Base-by-base conservation (phyloP, 2,329 filamentous ascomycete species). In the Curvularia sp. region DNA sequence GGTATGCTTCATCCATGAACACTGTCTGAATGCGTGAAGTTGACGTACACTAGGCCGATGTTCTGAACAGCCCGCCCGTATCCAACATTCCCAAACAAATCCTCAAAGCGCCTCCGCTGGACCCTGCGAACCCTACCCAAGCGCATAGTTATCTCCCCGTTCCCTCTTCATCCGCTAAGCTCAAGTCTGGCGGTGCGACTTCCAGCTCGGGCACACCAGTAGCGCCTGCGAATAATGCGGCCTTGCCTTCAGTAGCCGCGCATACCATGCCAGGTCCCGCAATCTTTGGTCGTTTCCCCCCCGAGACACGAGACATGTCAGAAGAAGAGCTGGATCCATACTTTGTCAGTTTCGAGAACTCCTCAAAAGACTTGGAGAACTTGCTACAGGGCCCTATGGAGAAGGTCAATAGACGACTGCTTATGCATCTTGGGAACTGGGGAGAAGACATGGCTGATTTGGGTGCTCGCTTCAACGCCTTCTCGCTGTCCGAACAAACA, bases 301-400 rank as follows among this genome's bases (percentile, higher is more conserved):
- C 92, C 0, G 88, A 92, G 25, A 85, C 88, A 2, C 86, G 89
- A 61, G 86, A 87, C 52, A 80, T 98, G 53, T 91, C 86, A 65
- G 96, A 99, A 75, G 88, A 93, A 69, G 94, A 98, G 52, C 83
- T 99, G 15, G 95, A 99, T 71, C 93, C 93, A 1, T 99, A 98
- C 77, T 99, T 99, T 78, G 89, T 94, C 58, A 90, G 92, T 36
- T 99, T 96, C 66, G 96, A 99, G 75, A 84, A 89, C 3, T 94
- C 93, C 1, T 97, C 93, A 9, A 93, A 95, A 73, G 94, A 98
- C 65, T 83, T 98, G 1, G 96, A 99, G 76, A 82, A 89, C 15
- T 84, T 98, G 4, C 83, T 99, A 3, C 93, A 91, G 70, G 95
- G 95, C 0, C 93, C 92, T 5, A 97, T 99, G 82, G 96, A 99